A percentile compares a stretch with the other conserved stretches of the same genome.
Conservation (phyloP, 257 asterid species). For the Avicennia marina region DNA sequence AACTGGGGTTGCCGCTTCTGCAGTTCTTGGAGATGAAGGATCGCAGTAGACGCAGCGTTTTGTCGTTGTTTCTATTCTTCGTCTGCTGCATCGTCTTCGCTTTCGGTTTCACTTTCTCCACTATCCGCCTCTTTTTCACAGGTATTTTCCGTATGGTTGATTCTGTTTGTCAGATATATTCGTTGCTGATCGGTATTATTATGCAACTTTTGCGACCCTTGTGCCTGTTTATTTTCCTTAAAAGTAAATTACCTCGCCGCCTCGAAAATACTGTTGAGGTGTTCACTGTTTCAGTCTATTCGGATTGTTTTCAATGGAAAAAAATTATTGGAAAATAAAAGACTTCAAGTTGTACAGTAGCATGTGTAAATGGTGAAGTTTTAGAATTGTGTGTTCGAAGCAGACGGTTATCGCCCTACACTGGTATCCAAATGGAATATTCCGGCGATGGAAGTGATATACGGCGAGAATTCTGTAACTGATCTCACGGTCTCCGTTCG, state of each 20-base stretch:
- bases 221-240: too few species aligned
- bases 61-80: constrained; percentile 23
- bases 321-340: neutral
- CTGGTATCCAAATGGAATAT: constrained; percentile 26
- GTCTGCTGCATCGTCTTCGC: constrained; percentile 26
- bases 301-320: too few species aligned
- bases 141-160: constrained; percentile 23
- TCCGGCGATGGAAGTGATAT: constrained; percentile 32
- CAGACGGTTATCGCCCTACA: constrained; percentile 24
- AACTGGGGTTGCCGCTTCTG: too few species aligned
- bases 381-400: neutral
- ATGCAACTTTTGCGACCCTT: too few species aligned
- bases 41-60: constrained; percentile 24
- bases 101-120: constrained; percentile 33
- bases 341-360: neutral
- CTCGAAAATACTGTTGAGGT: too few species aligned
- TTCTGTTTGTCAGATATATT: neutral
- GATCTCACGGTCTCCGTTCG: constrained; percentile 31
- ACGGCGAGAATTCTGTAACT: constrained; percentile 25
- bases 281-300: too few species aligned
- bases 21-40: constrained; percentile 29
- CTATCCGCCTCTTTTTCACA: constrained; percentile 24
- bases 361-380: neutral
- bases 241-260: too few species aligned
- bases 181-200: too few species aligned